Evolutionary conservation across 2,329 filamentous ascomycete species (phyloP), one percentile per base, ranked within the genome.

Genomic region (Fusarium subglutinans): DNA sequence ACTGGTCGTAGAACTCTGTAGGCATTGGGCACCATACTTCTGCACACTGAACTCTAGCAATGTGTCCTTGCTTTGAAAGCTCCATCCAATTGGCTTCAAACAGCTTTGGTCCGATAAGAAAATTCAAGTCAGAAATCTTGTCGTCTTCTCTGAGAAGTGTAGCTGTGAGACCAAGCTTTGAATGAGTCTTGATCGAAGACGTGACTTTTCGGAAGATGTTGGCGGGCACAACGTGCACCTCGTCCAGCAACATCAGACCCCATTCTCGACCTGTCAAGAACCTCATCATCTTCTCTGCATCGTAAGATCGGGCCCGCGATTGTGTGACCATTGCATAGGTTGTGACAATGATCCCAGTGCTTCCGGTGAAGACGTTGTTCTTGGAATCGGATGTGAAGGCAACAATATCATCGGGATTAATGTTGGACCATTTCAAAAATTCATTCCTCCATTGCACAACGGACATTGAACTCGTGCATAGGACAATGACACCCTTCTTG

Each of bases 11-110:
- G 81, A 99, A 99, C 77, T 99, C 96, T 1, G 95, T 96, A 0
- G 96, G 97, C 96, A 99, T 99, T 6, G 96, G 95, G 80, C 96
- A 99, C 96, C 96, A 99, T 12, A 99, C 96, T 83, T 99, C 96
- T 20, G 96, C 96, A 82, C 96, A 99, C 82, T 99, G 96, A 5
- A 99, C 96, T 76, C 94, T 93, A 41, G 96, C 96, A 81, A 99
- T 99, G 80, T 98, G 95, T 2, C 96, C 96, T 83, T 98, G 95
- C 79, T 98, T 94, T 3, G 96, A 96, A 45, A 99, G 89, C 82
- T 99, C 96, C 91, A 98, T 98, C 96, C 96, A 99, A 82, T 99
- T 99, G 35, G 96, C 96, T 83, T 99, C 96, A 80, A 98, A 99
- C 2, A 99, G 87, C 82, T 99, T 99, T 2, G 96, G 96, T 0